Conservation (phyloP, 768 basidiomycete species). For the Tubosaeta sp. region DNA sequence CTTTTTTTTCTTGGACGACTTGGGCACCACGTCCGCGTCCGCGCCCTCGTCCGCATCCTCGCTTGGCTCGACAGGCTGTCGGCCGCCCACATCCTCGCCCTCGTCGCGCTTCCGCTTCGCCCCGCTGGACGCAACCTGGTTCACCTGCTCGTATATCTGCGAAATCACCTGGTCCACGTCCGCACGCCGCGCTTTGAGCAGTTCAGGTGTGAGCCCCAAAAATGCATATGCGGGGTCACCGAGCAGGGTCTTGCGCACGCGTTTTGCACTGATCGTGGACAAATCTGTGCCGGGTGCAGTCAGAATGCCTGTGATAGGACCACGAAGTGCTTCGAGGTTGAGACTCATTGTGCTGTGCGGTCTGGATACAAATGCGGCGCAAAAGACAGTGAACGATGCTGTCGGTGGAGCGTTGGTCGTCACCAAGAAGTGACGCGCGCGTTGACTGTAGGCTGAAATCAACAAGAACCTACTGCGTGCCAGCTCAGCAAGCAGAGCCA, state of each 20-base stretch:
- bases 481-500: constrained; percentile 23
- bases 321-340: constrained; percentile 52
- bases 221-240: constrained; percentile 31
- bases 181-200: constrained; percentile 61
- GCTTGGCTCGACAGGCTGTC: constrained; percentile 10
- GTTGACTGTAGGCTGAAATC: background rate
- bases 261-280: constrained; percentile 79
- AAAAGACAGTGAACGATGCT: background rate
- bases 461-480: background rate
- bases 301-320: constrained; percentile 64
- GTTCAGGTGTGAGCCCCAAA: constrained; percentile 52
- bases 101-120: constrained; percentile 25
- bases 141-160: constrained; percentile 60
- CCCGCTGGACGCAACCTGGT: constrained; percentile 25
- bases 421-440: background rate
- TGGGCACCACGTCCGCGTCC: constrained; percentile 23
- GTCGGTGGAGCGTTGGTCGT: background rate
- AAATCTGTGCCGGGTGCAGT: constrained; percentile 75
- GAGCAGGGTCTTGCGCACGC: constrained; percentile 73
- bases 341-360: constrained; percentile 40
- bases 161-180: constrained; percentile 69
- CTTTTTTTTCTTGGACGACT: constrained; percentile 39
- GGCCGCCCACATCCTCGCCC: background rate
- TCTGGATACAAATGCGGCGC: too few species aligned
- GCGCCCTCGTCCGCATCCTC: constrained; percentile 8